Conservation (phyloP, 441 rosid genomes). For the Breynia disticha region DNA sequence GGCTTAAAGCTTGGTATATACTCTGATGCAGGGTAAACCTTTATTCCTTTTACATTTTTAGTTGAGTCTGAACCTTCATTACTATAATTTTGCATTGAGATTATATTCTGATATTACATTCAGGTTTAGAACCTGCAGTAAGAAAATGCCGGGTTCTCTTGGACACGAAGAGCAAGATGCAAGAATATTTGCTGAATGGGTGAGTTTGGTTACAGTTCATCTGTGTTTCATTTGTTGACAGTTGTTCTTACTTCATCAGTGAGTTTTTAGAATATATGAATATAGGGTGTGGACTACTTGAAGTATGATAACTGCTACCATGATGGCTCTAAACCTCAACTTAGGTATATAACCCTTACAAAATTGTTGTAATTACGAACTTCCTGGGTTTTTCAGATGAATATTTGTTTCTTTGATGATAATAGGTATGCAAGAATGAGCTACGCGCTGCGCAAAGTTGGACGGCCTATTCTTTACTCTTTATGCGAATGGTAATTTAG, state of each 20-base stretch:
- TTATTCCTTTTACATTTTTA: conserved; percentile 24
- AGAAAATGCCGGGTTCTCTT: conserved; percentile 58
- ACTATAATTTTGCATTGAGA: conserved; percentile 17
- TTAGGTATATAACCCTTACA: conserved; percentile 12
- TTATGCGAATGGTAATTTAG: conserved; percentile 51
- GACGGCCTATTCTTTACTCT: conserved; percentile 46
- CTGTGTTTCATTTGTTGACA: not conserved
- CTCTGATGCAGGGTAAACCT: conserved; percentile 47
- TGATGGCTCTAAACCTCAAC: conserved; percentile 33
- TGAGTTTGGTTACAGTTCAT: conserved; percentile 5
- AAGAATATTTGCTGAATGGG: conserved; percentile 49
- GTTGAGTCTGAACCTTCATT: conserved; percentile 13
- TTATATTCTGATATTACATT: not conserved
- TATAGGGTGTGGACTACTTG: conserved; percentile 52
- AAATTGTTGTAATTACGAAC: too few relatives aligned
- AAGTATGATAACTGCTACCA: conserved; percentile 51
- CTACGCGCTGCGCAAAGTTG: conserved; percentile 33
- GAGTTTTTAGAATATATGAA: not conserved
- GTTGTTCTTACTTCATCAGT: not conserved
- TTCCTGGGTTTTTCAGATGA: conserved; percentile 1
- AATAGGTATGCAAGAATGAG: conserved; percentile 48
- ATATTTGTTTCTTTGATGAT: not conserved
- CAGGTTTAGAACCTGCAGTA: conserved; percentile 40
- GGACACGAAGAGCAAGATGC: conserved; percentile 57
- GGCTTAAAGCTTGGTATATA: conserved; percentile 58